These are phyloP conservation scores for Calonectria montana DNA, from an alignment of 2,329 filamentous ascomycete genomes.

Conservation along the genomic window DNA sequence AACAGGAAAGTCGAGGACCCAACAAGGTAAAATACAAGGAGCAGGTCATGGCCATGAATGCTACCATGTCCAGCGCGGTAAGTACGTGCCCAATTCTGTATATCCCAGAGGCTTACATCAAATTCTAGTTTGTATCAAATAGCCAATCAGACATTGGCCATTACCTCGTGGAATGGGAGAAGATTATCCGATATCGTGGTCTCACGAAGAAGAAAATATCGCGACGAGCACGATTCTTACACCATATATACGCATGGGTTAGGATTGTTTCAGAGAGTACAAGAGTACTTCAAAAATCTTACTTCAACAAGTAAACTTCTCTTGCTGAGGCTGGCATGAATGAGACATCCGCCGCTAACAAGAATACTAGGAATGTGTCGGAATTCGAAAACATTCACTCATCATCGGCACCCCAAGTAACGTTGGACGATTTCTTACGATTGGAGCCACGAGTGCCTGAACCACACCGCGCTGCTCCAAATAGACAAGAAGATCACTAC, in stretches of 20 bases:
- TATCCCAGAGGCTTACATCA: not conserved
- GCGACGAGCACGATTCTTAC: not conserved
- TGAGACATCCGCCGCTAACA: not conserved
- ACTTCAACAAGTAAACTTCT: not conserved
- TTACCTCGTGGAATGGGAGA: not conserved
- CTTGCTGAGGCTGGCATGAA: not conserved
- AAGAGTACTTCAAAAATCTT: not conserved
- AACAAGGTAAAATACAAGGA: not conserved
- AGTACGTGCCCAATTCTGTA: not conserved
- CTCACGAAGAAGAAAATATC: not conserved
- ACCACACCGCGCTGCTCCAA: no score
- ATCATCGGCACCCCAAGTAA: not conserved
- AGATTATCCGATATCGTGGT: not conserved
- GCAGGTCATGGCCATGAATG: not conserved
- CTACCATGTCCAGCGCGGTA: not conserved
- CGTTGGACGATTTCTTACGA: not conserved
- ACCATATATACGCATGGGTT: not conserved
- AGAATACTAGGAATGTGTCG: not conserved
- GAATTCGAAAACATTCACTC: not conserved
- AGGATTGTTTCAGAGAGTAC: not conserved
- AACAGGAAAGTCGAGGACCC: not conserved
- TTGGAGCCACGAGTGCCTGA: not conserved
- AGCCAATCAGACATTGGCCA: not conserved
- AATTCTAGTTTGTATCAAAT: not conserved
- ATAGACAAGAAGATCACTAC: not conserved